phyloP scores from a whole-genome alignment of 306 rosid species.

The Senna tora region DNA sequence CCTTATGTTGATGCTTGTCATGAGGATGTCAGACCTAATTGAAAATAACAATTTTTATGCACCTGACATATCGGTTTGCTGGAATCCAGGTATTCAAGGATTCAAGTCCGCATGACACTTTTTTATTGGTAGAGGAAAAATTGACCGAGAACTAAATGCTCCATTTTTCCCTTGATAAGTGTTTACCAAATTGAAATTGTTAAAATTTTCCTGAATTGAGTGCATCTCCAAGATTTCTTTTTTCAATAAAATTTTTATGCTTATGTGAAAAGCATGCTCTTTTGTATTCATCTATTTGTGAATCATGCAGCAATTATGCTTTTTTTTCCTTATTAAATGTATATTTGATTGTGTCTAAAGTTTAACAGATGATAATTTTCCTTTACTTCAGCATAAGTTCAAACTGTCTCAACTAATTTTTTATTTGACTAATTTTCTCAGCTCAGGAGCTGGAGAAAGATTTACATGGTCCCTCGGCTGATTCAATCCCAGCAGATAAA shows the following conservation, averaged over 20 bases:
- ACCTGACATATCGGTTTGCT: neutral
- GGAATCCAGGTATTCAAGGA: neutral
- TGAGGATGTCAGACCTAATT: neutral
- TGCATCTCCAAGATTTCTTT: neutral
- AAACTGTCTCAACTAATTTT: conserved; percentile 32
- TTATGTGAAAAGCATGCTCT: conserved; percentile 18
- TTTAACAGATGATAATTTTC: conserved; percentile 2
- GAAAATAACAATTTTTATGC: neutral
- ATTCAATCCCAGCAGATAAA: conserved; percentile 80
- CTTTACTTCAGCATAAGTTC: conserved; percentile 1
- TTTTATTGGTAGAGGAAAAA: neutral
- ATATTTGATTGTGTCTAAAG: conserved; percentile 7
- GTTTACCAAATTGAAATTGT: neutral
- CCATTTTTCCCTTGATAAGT: neutral
- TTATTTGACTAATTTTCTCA: conserved; percentile 55
- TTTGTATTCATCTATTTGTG: neutral
- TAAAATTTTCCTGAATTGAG: neutral
- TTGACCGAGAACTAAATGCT: neutral
- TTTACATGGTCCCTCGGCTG: conserved; percentile 66
- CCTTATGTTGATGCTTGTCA: neutral
- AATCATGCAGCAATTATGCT: neutral
- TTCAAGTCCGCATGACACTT: neutral
- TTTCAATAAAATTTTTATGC: neutral
- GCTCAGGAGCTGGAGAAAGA: conserved; percentile 98
- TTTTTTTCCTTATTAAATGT: neutral